Percentiles rank a stretch among this genome's conserved stretches.
These are phyloP conservation scores for Paraglomus occultum DNA, from an alignment of 192 early-diverging fungal genomes.

Conservation along the genomic window DNA sequence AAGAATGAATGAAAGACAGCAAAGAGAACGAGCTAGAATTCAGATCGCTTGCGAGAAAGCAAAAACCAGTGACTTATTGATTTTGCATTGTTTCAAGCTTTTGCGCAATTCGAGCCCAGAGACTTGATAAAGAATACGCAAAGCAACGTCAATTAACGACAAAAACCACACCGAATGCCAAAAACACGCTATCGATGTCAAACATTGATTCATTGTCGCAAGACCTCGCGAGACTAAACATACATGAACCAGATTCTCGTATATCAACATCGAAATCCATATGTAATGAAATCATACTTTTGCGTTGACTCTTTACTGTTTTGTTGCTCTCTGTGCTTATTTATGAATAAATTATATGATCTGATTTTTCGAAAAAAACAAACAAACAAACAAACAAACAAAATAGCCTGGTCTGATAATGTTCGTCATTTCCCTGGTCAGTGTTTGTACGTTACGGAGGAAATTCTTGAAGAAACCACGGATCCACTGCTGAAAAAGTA, in stretches of 20 bases:
- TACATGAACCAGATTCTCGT: too few relatives aligned
- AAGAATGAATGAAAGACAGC: neutral
- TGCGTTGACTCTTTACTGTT: neutral
- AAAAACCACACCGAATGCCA: conserved; percentile 25
- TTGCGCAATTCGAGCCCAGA: conserved; percentile 58
- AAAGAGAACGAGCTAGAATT: neutral
- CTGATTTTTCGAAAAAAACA: conserved; percentile 21
- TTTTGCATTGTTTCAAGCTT: conserved; percentile 41
- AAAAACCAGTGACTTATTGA: neutral
- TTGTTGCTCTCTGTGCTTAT: neutral
- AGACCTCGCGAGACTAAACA: too few relatives aligned
- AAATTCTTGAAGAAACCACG: conserved; percentile 45
- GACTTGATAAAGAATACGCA: conserved; percentile 64
- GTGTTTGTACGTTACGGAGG: conserved; percentile 54
- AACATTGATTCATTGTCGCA: neutral
- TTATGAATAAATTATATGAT: neutral
- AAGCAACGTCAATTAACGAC: conserved; percentile 47
- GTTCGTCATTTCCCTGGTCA: conserved; percentile 43
- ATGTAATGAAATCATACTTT: neutral
- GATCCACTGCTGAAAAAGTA: conserved; percentile 43
- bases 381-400: too few relatives aligned
- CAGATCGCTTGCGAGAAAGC: neutral
- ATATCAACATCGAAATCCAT: too few relatives aligned
- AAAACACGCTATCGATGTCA: neutral
- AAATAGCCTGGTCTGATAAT: conserved; percentile 37